phyloP scores from a whole-genome alignment of 441 rosid genomes.

The Eutrema salsugineum region DNA sequence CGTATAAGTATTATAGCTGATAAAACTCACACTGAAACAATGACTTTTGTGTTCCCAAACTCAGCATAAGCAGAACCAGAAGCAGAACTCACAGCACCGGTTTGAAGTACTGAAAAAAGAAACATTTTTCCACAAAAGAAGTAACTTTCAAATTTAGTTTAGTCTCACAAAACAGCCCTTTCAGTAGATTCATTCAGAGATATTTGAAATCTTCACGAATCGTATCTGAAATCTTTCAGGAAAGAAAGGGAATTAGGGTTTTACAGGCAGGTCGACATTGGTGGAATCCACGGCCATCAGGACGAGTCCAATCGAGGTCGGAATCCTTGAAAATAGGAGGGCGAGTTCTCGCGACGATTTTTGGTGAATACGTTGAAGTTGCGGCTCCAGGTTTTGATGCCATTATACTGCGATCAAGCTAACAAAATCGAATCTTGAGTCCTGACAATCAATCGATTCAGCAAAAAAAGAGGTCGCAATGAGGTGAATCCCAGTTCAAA shows the following conservation, averaged over 20 bases:
- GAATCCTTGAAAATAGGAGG: constrained; percentile 43
- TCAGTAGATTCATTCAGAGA: not conserved
- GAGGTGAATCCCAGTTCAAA: no score
- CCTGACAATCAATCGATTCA: not conserved
- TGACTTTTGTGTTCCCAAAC: constrained; percentile 91
- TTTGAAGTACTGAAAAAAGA: constrained; percentile 62
- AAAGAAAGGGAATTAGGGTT: not conserved
- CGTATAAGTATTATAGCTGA: not conserved
- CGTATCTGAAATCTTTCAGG: no score
- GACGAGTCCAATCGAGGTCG: constrained; percentile 83
- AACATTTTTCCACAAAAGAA: not conserved
- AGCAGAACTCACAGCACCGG: constrained; percentile 83
- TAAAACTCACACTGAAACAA: constrained; percentile 85
- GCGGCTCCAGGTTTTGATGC: constrained; percentile 47
- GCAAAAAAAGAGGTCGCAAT: not conserved
- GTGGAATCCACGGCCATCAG: constrained; percentile 84
- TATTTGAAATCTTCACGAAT: not conserved
- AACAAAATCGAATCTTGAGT: not conserved
- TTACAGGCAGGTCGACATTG: constrained; percentile 96
- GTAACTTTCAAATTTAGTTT: not conserved
- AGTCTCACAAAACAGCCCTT: not conserved
- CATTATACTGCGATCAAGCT: constrained; percentile 35
- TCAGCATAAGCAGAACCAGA: constrained; percentile 97
- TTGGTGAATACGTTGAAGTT: constrained; percentile 67
- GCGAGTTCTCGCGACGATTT: constrained; percentile 34